These are phyloP conservation scores for Microsporum ferrugineum DNA, from an alignment of 2,329 filamentous ascomycete species.

Conservation along the genomic window DNA sequence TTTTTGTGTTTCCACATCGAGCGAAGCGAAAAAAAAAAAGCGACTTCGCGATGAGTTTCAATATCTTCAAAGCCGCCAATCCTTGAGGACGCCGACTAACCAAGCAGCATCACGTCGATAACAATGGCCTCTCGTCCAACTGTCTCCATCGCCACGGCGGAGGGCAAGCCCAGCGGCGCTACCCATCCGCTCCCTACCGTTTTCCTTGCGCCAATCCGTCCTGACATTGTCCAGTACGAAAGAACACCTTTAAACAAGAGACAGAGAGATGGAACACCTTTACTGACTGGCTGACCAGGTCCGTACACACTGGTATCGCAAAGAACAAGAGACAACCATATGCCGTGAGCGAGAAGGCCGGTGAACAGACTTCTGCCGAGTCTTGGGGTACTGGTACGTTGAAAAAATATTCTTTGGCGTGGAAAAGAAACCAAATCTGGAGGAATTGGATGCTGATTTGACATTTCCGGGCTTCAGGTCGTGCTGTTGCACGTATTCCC, in stretches of 20 bases:
- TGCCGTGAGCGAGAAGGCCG: conserved; percentile 99
- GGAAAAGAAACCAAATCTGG: conserved; percentile 11
- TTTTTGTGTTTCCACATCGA: conserved; percentile 19
- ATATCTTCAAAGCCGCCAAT: conserved; percentile 1
- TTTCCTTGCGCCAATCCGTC: conserved; percentile 94
- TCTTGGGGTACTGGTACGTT: conserved; percentile 97
- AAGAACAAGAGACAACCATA: conserved; percentile 99
- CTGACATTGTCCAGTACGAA: conserved; percentile 92
- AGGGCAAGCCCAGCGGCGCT: conserved; percentile 82
- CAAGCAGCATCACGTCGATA: conserved; percentile 29
- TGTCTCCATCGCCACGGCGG: conserved; percentile 91
- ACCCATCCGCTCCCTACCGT: conserved; percentile 90
- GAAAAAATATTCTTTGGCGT: conserved; percentile 11
- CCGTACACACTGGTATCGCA: conserved; percentile 93
- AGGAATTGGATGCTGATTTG: conserved; percentile 10
- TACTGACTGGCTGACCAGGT: conserved; percentile 30
- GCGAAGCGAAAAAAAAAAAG: conserved; percentile 32
- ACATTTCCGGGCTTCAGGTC: conserved; percentile 48
- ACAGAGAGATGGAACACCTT: background rate
- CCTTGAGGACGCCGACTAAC: background rate
- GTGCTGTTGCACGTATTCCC: conserved; percentile 99
- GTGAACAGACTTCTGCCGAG: conserved; percentile 99
- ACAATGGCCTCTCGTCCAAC: conserved; percentile 94
- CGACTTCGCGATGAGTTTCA: background rate
- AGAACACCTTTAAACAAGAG: conserved; percentile 7